These are phyloP conservation scores for Fonsecaea pedrosoi DNA, from an alignment of 2,329 filamentous ascomycete species.

Conservation along the genomic window DNA sequence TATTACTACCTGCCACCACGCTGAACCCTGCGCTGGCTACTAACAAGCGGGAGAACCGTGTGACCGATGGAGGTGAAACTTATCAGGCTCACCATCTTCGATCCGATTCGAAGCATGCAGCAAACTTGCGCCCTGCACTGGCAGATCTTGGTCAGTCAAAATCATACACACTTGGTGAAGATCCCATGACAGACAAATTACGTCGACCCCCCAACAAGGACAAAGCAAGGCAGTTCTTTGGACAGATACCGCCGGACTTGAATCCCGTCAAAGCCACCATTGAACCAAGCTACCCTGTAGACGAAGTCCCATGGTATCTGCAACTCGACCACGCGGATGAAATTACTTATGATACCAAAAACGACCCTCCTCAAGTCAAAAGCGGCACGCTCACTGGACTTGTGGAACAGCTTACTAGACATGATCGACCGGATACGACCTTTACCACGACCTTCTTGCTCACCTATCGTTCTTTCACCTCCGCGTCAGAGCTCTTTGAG, in stretches of 20 bases:
- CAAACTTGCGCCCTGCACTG: slow-evolving; percentile 47
- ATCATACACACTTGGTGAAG: slow-evolving; percentile 49
- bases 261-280: slow-evolving; percentile 26
- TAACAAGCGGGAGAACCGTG: slow-evolving; percentile 57
- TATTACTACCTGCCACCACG: slow-evolving; percentile 80
- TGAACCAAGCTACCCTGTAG: slow-evolving; percentile 55
- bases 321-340: slow-evolving; percentile 87
- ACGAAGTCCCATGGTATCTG: slow-evolving; percentile 84
- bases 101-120: slow-evolving; percentile 43
- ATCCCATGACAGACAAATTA: slow-evolving; percentile 45
- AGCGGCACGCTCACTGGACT: slow-evolving; percentile 87
- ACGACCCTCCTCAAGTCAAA: slow-evolving; percentile 76
- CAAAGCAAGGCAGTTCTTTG: slow-evolving; percentile 57
- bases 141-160: slow-evolving; percentile 54
- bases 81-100: slow-evolving; percentile 67
- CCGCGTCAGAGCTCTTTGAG: slow-evolving; percentile 88
- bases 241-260: slow-evolving; percentile 52
- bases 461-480: slow-evolving; percentile 94
- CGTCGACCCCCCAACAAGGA: slow-evolving; percentile 51
- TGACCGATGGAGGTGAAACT: slow-evolving; percentile 43
- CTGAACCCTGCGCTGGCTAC: slow-evolving; percentile 59
- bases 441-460: slow-evolving; percentile 98
- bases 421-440: slow-evolving; percentile 91
- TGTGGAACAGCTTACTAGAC: slow-evolving; percentile 92
- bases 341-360: slow-evolving; percentile 86